Percentiles rank a stretch among this genome's conserved stretches.
These are phyloP conservation scores for Auricularia sp. DNA, from an alignment of 768 basidiomycete genomes.

Conservation along the genomic window DNA sequence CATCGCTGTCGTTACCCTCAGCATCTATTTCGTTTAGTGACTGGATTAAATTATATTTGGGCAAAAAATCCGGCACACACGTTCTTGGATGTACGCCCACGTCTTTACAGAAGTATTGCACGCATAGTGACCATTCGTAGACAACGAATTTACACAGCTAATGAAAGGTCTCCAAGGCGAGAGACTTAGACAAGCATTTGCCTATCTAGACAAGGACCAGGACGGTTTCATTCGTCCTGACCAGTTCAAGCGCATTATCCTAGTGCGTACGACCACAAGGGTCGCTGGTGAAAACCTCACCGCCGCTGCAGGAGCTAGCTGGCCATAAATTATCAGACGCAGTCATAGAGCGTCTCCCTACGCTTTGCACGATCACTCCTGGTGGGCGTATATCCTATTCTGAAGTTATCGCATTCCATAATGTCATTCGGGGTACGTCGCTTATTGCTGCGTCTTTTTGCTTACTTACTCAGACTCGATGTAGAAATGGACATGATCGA, in stretches of 20 bases:
- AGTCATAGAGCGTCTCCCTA: slow-evolving; percentile 86
- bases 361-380: slow-evolving; percentile 79
- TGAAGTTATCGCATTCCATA: slow-evolving; percentile 94
- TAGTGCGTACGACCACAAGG: slow-evolving; percentile 40
- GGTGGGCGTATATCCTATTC: slow-evolving; percentile 91
- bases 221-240: slow-evolving; percentile 92
- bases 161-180: slow-evolving; percentile 99
- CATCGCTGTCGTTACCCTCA: not conserved
- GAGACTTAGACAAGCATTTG: slow-evolving; percentile 92
- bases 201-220: slow-evolving; percentile 77
- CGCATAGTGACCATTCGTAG: slow-evolving; percentile 28
- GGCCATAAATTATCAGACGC: slow-evolving; percentile 95
- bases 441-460: slow-evolving; percentile 2
- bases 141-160: slow-evolving; percentile 94
- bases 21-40: slow-evolving; percentile 37
- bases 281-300: not conserved
- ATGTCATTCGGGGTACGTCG: slow-evolving; percentile 75
- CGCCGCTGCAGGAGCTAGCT: slow-evolving; percentile 65
- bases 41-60: slow-evolving; percentile 94
- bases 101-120: not conserved
- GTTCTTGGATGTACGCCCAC: slow-evolving; percentile 75
- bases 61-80: slow-evolving; percentile 83
- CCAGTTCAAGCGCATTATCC: slow-evolving; percentile 90
- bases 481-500: slow-evolving; percentile 96
- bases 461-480: slow-evolving; percentile 4